phyloP scores from a whole-genome alignment of 768 basidiomycete genomes.

The Naematelia encephala region DNA sequence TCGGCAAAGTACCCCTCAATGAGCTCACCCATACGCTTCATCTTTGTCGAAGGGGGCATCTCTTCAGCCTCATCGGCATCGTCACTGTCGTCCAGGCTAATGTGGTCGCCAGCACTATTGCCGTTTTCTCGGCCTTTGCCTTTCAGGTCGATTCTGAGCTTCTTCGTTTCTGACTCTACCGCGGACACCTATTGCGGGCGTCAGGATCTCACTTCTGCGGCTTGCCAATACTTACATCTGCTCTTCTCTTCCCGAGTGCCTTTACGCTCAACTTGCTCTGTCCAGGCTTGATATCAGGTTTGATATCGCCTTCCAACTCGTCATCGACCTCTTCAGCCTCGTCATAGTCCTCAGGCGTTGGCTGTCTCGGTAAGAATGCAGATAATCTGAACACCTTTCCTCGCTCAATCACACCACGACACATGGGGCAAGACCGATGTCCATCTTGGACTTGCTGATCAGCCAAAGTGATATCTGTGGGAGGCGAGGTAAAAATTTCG shows the following conservation, averaged over 20 bases:
- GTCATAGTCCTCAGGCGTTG: constrained; percentile 48
- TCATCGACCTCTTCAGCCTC: constrained; percentile 21
- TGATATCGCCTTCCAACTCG: constrained; percentile 17
- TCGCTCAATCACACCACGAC: constrained; percentile 57
- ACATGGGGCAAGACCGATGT: constrained; percentile 58
- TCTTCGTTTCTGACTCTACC: constrained; percentile 2
- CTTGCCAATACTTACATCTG: background rate
- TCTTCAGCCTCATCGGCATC: constrained; percentile 57
- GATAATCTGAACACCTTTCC: constrained; percentile 58
- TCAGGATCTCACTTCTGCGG: background rate
- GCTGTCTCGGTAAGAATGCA: constrained; percentile 62
- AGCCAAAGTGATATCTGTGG: constrained; percentile 46
- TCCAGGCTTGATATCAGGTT: constrained; percentile 9
- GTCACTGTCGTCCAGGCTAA: constrained; percentile 21
- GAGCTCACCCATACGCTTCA: constrained; percentile 52
- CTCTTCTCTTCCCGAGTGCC: background rate
- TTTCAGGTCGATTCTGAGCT: constrained; percentile 13
- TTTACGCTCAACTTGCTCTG: background rate
- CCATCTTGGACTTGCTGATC: constrained; percentile 43
- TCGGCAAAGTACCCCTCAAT: constrained; percentile 44
- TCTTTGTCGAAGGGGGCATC: constrained; percentile 70
- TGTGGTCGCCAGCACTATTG: background rate
- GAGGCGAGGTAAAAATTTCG: constrained; percentile 55
- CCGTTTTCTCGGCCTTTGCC: constrained; percentile 6
- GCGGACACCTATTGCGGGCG: background rate